Percentiles rank a stretch among this genome's conserved stretches.
Conservation (phyloP, 2,329 filamentous ascomycete genomes). For the Colletotrichum truncatum region DNA sequence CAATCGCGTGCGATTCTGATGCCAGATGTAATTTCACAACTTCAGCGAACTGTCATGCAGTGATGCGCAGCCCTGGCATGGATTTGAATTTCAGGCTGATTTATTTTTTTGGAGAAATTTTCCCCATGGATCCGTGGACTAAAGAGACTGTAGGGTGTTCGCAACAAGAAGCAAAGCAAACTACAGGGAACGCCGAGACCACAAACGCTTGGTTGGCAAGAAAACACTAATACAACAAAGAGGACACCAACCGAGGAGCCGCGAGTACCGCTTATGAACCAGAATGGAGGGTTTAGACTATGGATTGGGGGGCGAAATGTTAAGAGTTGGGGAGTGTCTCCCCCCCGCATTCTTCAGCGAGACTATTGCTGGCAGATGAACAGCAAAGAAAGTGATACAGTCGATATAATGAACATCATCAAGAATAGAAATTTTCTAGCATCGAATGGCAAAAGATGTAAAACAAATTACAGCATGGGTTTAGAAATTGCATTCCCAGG, state of each 20-base stretch:
- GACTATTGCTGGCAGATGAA: background rate
- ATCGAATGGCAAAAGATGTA: too few relatives aligned
- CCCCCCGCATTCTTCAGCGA: conserved; percentile 14
- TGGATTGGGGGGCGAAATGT: background rate
- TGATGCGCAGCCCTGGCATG: background rate
- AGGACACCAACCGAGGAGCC: background rate
- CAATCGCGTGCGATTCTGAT: conserved; percentile 28
- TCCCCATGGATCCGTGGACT: background rate
- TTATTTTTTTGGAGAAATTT: background rate
- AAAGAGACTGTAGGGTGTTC: background rate
- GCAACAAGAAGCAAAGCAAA: background rate
- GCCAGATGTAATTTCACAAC: conserved; percentile 25
- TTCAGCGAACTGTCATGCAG: background rate
- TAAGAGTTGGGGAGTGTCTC: background rate
- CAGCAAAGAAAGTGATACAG: too few relatives aligned
- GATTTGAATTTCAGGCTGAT: background rate
- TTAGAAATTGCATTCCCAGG: too few relatives aligned
- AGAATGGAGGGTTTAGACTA: too few relatives aligned
- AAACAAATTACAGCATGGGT: too few relatives aligned
- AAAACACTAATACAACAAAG: background rate
- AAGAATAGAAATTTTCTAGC: too few relatives aligned
- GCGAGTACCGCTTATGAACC: background rate
- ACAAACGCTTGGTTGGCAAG: background rate
- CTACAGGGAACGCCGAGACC: background rate
- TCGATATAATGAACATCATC: too few relatives aligned